Base-by-base conservation (phyloP, 805 yeast genomes). In the Torulaspora gathmanii region DNA sequence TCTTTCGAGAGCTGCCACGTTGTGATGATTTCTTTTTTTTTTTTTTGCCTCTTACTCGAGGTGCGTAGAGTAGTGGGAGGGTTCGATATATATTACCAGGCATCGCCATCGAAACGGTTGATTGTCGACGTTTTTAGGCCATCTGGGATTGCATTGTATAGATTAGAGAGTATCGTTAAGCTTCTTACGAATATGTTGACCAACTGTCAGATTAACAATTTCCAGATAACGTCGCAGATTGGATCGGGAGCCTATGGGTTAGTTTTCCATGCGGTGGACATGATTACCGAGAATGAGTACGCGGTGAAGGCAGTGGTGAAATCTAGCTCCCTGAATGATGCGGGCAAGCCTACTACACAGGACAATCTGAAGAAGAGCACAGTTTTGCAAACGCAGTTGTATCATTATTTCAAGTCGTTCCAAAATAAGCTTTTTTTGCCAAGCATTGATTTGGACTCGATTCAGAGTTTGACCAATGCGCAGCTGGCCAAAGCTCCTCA, bases 241-340 rank as follows among this genome's bases (percentile, higher is more conserved):
- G 95, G 96, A 6, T 77, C 91, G 0, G 96, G 96, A 22, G 89
- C 95, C 17, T 88, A 82, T 57, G 95, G 95, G 4, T 71, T 83
- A 26, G 91, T 88, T 6, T 86, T 83, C 68, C 71, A 78, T 13
- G 89, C 86, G 3, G 64, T 73, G 47, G 83, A 87, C 58, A 52
- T 72, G 16, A 57, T 54, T 34, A 73, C 83, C 0, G 72, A 74
- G 13, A 64, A 70, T 38, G 65, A 70, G 16, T 80, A 71, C 55
- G 96, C 96, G 2, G 78, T 89, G 49, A 88, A 88, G 61, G 79
- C 83, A 42, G 71, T 85, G 3, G 68, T 82, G 34, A 81, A 82
- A 52, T 69, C 63, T n/a, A 53, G 57, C 11, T 57, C 66, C 30
- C 64, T 63, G 6, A 64, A 56, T 37, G 66, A 64, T 20, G 46